Percentiles rank a stretch among this genome's conserved stretches.
phyloP scores from a whole-genome alignment of 345 rosid genomes.

The Psidium guajava region DNA sequence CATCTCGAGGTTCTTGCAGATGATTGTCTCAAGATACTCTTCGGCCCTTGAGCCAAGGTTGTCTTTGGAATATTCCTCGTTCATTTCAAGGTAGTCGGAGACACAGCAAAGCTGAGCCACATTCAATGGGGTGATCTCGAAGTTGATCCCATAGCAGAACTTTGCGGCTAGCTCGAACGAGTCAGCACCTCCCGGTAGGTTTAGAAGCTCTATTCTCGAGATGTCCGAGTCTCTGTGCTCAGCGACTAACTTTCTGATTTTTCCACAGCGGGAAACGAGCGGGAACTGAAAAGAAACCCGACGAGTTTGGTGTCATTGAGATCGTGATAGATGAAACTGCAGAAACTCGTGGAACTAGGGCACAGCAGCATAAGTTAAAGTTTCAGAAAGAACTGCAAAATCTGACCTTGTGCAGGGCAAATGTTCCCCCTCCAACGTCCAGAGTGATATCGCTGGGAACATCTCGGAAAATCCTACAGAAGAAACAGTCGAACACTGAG shows the following conservation, averaged over 20 bases:
- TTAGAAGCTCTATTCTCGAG: constrained; percentile 83
- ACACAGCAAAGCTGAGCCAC: constrained; percentile 78
- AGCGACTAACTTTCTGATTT: constrained; percentile 69
- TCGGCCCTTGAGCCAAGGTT: constrained; percentile 82
- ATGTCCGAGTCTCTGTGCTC: constrained; percentile 85
- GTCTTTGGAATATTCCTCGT: constrained; percentile 77
- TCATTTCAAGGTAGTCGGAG: constrained; percentile 95
- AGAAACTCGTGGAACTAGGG: neutral
- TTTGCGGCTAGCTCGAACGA: constrained; percentile 84
- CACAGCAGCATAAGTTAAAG: neutral
- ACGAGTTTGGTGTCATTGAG: neutral
- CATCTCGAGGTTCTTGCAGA: constrained; percentile 81
- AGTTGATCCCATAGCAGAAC: constrained; percentile 87
- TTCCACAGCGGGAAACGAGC: constrained; percentile 81
- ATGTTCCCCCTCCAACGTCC: constrained; percentile 67
- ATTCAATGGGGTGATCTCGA: constrained; percentile 75
- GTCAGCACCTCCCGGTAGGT: constrained; percentile 85
- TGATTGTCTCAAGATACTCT: constrained; percentile 76
- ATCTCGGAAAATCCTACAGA: constrained; percentile 81
- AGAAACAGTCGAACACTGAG: neutral
- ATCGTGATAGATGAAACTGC: neutral
- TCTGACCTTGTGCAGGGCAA: constrained; percentile 77
- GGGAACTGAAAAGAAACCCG: constrained; percentile 59
- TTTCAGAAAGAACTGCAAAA: neutral
- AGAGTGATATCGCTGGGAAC: constrained; percentile 88